These are phyloP conservation scores for Aspergillus glaucus DNA, from an alignment of 2,329 filamentous ascomycete genomes.

Conservation along the genomic window DNA sequence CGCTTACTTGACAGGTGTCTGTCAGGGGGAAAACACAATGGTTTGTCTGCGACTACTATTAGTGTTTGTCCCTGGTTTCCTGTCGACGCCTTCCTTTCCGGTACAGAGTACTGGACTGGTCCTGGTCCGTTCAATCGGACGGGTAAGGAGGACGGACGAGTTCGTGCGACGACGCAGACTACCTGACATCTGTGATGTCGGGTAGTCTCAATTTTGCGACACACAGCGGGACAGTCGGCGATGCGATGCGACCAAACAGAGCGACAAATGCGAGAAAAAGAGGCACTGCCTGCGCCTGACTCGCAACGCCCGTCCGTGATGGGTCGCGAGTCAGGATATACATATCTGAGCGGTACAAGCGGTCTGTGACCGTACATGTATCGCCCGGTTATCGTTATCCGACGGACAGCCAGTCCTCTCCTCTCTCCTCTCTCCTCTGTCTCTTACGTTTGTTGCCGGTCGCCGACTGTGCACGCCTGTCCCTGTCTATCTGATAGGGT, in stretches of 20 bases:
- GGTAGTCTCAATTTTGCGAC: constrained; percentile 14
- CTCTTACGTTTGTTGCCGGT: neutral
- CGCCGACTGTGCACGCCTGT: neutral
- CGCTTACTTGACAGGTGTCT: constrained; percentile 9
- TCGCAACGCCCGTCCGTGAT: constrained; percentile 21
- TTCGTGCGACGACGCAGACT: constrained; percentile 14
- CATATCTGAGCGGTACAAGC: constrained; percentile 3
- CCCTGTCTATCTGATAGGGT: constrained; percentile 36
- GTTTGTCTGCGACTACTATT: constrained; percentile 13
- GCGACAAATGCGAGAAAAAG: neutral
- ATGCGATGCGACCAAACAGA: neutral
- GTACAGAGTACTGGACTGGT: constrained; percentile 37
- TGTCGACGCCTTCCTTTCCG: constrained; percentile 32
- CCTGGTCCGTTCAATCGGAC: constrained; percentile 11
- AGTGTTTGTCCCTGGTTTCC: constrained; percentile 13
- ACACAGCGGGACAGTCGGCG: constrained; percentile 8
- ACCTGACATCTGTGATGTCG: constrained; percentile 33
- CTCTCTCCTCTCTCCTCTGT: neutral
- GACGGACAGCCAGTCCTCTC: neutral
- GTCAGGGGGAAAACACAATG: constrained; percentile 1
- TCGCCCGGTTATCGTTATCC: constrained; percentile 5
- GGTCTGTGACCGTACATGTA: constrained; percentile 29
- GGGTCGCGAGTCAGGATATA: constrained; percentile 22
- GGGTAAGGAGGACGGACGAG: constrained; percentile 5
- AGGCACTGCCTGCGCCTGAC: constrained; percentile 5